Evolutionary conservation across 345 rosid species (phyloP), one percentile per base, ranked within the genome.

Genomic region (Acer negundo): DNA sequence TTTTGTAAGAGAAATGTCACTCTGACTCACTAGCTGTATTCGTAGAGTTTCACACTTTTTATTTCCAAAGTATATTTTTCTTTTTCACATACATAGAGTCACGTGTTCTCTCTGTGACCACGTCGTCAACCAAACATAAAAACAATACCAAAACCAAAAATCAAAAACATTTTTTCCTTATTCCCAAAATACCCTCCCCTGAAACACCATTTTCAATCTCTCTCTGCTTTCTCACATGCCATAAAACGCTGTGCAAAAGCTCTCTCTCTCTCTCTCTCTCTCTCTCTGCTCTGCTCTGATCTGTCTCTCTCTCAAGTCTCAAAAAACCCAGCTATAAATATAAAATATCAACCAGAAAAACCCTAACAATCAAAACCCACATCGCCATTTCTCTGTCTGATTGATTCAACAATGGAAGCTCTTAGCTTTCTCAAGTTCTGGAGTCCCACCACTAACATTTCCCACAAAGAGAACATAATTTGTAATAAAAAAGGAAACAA

Each of bases 401-500:
- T 35, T 35, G 38, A 35, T 35, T 35, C 2, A 44, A 24, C 69
- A 24, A 89, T 93, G 99, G 97, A 93, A 85, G 88, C 92, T 75
- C 94, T 89, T 26, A 82, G 75, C 82, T 86, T 92, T 84, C 85
- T 89, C 73, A 89, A 83, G 82, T 85, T 86, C 77, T 86, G 92
- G 94, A 77, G 79, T 75, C 82, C 87, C 61, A 46, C 49, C 49
- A 81, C 76, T 78, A 23, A 67, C 79, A 73, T 74, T 77, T 65
- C 84, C 59, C 76, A 70, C 49, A 75, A 82, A 72, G 83, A 80
- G 23, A 81, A 71, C 68, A 83, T 69, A 23, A 76, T 76, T 62
- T 59, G 72, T 55, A 53, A 19, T 53, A 19, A 1, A 4, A 53
- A 4, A 4, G 15, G 5, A 3, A 49, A 4, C 55, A 49, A 35